Evolutionary conservation across 208 protist genomes (phyloP).

Genomic region (Leishmania gerbilli): DNA sequence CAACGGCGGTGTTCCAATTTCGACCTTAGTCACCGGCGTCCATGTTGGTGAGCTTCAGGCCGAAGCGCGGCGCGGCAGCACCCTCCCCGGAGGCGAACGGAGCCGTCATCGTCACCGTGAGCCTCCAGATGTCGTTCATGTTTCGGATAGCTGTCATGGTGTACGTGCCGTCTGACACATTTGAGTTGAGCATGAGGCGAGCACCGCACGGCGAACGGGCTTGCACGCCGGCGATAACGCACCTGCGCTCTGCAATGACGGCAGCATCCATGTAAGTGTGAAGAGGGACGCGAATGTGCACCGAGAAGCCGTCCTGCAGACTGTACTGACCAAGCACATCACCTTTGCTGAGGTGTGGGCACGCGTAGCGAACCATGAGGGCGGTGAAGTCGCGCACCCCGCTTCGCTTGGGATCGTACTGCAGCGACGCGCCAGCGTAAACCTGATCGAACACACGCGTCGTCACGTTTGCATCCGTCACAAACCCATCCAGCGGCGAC

Average conservation of each 20-base stretch:
- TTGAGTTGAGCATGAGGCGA: constrained; percentile 57
- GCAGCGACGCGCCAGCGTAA: constrained; percentile 34
- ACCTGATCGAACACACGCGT: constrained; percentile 37
- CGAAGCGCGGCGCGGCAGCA: constrained; percentile 27
- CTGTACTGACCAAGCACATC: constrained; percentile 64
- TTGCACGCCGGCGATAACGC: constrained; percentile 66
- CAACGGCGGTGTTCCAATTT: background rate
- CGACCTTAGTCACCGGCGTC: constrained; percentile 16
- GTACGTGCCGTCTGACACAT: constrained; percentile 48
- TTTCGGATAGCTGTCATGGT: constrained; percentile 54
- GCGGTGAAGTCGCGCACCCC: constrained; percentile 60
- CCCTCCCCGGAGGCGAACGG: constrained; percentile 17
- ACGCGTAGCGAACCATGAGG: constrained; percentile 34
- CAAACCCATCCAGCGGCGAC: constrained; percentile 33
- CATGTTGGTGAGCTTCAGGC: constrained; percentile 54
- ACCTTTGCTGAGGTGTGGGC: constrained; percentile 44
- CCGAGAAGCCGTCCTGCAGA: constrained; percentile 37
- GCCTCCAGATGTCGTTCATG: constrained; percentile 62
- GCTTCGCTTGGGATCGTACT: constrained; percentile 72
- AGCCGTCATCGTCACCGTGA: constrained; percentile 46
- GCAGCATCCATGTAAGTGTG: constrained; percentile 46
- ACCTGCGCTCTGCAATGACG: constrained; percentile 46
- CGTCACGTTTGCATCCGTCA: constrained; percentile 39
- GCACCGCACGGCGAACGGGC: constrained; percentile 54
- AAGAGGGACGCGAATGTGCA: constrained; percentile 61